Percentiles rank a stretch among this genome's conserved stretches.
Evolutionary conservation across 2,329 filamentous ascomycete species (phyloP).

Genomic region (Mariannaea sp.): DNA sequence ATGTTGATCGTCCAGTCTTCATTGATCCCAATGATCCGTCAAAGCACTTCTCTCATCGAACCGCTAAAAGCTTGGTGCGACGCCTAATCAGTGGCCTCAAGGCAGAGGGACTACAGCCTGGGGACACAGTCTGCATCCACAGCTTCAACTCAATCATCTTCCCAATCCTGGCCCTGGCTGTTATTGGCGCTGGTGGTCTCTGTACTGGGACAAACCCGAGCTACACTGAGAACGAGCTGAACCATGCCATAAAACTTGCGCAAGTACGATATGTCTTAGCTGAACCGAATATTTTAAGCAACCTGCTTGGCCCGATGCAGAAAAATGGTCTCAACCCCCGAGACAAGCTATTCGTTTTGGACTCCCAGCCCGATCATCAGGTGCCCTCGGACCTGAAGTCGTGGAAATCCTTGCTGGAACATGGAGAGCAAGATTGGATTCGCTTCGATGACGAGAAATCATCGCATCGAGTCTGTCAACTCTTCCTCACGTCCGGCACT

Average conservation of each 20-base stretch:
- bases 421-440: conserved; percentile 3
- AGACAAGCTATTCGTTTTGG: not conserved
- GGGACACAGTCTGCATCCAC: conserved; percentile 1
- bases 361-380: not conserved
- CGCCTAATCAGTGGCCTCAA: not conserved
- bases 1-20: not conserved
- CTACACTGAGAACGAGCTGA: not conserved
- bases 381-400: not conserved
- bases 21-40: not conserved
- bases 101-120: not conserved
- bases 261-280: not conserved
- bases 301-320: not conserved
- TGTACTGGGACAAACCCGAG: not conserved
- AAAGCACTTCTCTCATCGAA: not conserved
- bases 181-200: not conserved
- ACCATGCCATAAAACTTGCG: not conserved
- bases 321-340: not conserved
- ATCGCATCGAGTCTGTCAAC: not conserved
- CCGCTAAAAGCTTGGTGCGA: not conserved
- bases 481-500: conserved; percentile 1
- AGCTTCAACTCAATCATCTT: not conserved
- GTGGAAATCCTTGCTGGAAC: not conserved
- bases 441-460: not conserved
- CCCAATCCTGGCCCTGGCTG: not conserved
- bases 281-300: not conserved